Base-by-base conservation (phyloP, 768 basidiomycete genomes). In the Nevesoporus exiguus region DNA sequence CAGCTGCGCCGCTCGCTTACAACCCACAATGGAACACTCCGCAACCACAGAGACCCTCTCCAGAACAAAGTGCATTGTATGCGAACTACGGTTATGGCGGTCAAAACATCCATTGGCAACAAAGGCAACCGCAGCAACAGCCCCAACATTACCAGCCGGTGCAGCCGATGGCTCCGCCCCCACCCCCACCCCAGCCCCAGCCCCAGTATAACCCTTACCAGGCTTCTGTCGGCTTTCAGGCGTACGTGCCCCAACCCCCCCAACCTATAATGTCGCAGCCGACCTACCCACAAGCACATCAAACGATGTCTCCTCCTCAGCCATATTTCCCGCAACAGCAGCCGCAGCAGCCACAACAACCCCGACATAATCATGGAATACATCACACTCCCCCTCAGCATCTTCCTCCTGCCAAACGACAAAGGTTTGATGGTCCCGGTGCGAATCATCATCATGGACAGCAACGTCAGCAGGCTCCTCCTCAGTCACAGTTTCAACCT, bases 81-180 rank as follows among this genome's bases (percentile, higher is more conserved):
- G 90, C 91, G 1, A 93, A 93, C 66, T 95, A 95, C 65, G 93
- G 93, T 30, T 95, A 96, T 67, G 90, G 90, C 3, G 79, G 82
- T 45, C 85, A 88, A 60, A 76, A 71, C 56, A 66, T 75, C 55
- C 74, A 78, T 63, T 83, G 84, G 80, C 85, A 84, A 56, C 79
- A 81, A 51, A 84, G 86, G 61, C 86, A 86, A 41, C 84, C 75
- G 44, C 76, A 77, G 55, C 72, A 67, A 55, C 73, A 68, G 15
- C 73, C 69, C 10, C 82, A 81, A 41, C 77, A 77, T 55, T 66
- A 66, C 52, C 76, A 76, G 47, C 80, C 77, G 14, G 78, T 81
- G 5, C 79, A 79, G 17, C 75, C 75, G 6, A 74, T 78, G 55
- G 73, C 76, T 25, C 82, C 78, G 54, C 83, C 75, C 2, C 74